These are phyloP conservation scores for Hypoxylon sp. DNA, from an alignment of 2,329 filamentous ascomycete genomes.

Conservation along the genomic window DNA sequence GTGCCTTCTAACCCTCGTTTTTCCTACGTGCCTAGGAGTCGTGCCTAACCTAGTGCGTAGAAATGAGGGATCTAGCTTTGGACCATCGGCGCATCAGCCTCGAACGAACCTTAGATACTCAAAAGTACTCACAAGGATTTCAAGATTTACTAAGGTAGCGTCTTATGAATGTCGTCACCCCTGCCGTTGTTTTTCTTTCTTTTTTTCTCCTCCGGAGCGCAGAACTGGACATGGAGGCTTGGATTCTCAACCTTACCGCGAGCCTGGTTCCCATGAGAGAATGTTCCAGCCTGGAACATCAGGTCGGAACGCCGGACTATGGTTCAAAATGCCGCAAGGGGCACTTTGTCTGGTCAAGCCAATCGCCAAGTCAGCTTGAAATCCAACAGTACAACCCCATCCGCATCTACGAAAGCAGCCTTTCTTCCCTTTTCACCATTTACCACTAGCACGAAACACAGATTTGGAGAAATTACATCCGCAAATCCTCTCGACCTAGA, in stretches of 20 bases:
- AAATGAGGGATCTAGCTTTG: background rate
- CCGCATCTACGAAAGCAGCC: background rate
- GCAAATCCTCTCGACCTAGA: background rate
- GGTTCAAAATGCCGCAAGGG: slow-evolving; percentile 31
- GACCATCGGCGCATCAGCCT: slow-evolving; percentile 10
- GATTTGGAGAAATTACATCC: slow-evolving; percentile 1
- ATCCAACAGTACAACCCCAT: slow-evolving; percentile 14
- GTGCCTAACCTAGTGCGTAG: slow-evolving; percentile 10
- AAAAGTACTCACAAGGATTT: slow-evolving; percentile 4
- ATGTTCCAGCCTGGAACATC: slow-evolving; percentile 1
- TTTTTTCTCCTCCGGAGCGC: too few relatives aligned
- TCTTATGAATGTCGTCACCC: slow-evolving; percentile 29
- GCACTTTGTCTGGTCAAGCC: slow-evolving; percentile 22
- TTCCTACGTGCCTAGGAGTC: background rate
- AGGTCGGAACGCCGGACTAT: slow-evolving; percentile 15
- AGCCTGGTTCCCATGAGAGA: slow-evolving; percentile 8
- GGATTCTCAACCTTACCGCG: background rate
- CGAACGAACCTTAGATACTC: background rate
- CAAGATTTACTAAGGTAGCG: slow-evolving; percentile 7
- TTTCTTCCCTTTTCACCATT: background rate
- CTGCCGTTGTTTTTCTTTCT: slow-evolving; percentile 7
- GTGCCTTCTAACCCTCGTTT: slow-evolving; percentile 9
- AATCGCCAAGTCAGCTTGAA: slow-evolving; percentile 12
- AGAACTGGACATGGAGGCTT: too few relatives aligned
- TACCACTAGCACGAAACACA: background rate